These are phyloP conservation scores for Candida gigantensis DNA, from an alignment of 1,139 yeast genomes.

Conservation along the genomic window DNA sequence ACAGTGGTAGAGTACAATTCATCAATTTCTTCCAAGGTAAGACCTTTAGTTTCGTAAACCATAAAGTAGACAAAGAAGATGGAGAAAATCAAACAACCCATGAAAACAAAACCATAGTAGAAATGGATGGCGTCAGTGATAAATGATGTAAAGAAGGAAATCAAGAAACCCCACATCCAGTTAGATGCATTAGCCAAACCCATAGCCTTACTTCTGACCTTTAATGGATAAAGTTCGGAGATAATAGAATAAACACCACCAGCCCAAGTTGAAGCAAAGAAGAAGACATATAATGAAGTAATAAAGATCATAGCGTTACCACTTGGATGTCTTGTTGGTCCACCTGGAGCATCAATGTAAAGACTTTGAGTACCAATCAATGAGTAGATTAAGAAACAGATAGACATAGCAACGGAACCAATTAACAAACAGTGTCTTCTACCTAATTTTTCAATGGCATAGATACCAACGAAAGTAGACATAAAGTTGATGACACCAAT, in stretches of 20 bases:
- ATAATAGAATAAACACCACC: conserved; percentile 78
- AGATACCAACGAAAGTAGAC: conserved; percentile 70
- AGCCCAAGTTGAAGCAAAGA: conserved; percentile 87
- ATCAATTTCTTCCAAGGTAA: conserved; percentile 64
- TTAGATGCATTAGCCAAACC: conserved; percentile 74
- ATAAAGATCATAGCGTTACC: conserved; percentile 79
- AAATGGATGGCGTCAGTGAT: conserved; percentile 46
- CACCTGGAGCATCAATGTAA: conserved; percentile 53
- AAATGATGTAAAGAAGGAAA: conserved; percentile 75
- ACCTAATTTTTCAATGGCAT: conserved; percentile 67
- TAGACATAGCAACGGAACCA: conserved; percentile 49
- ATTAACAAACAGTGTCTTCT: conserved; percentile 64
- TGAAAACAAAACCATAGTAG: conserved; percentile 73
- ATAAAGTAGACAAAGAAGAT: conserved; percentile 53
- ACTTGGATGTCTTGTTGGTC: conserved; percentile 42
- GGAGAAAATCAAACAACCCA: conserved; percentile 65
- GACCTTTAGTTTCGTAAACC: conserved; percentile 64
- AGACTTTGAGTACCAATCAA: conserved; percentile 59
- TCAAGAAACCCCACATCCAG: conserved; percentile 79
- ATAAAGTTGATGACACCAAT: conserved; percentile 78
- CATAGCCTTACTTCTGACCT: conserved; percentile 80
- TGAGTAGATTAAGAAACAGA: conserved; percentile 62
- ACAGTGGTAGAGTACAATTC: conserved; percentile 51
- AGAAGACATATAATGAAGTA: conserved; percentile 77
- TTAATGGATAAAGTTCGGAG: conserved; percentile 77